phyloP scores from a whole-genome alignment of 2,329 filamentous ascomycete genomes.

The Exophiala spinifera region DNA sequence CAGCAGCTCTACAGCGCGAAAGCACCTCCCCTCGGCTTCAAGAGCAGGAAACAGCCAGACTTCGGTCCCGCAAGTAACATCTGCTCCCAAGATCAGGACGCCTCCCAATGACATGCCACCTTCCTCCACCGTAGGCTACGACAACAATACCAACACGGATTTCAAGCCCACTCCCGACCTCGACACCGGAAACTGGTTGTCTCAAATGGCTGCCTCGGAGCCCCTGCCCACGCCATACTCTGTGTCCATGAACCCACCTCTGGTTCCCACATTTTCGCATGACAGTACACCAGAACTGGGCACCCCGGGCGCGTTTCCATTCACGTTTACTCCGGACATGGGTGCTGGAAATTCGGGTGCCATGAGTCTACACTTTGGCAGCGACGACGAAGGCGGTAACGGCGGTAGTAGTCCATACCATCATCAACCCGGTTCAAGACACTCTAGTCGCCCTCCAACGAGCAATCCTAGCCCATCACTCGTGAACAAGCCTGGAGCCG shows the following conservation, averaged over 20 bases:
- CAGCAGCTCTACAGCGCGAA: slow-evolving; percentile 74
- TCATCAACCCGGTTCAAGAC: slow-evolving; percentile 22
- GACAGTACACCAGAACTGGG: slow-evolving; percentile 24
- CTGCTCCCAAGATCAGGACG: slow-evolving; percentile 26
- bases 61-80: slow-evolving; percentile 28
- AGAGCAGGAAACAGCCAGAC: slow-evolving; percentile 22
- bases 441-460: slow-evolving; percentile 28
- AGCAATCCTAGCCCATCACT: slow-evolving; percentile 29
- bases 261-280: slow-evolving; percentile 22
- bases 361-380: slow-evolving; percentile 29
- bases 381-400: slow-evolving; percentile 28
- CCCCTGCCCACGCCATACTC: slow-evolving; percentile 25
- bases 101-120: slow-evolving; percentile 22
- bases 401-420: slow-evolving; percentile 20
- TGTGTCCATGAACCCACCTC: slow-evolving; percentile 23
- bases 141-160: background rate
- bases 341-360: slow-evolving; percentile 16
- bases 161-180: slow-evolving; percentile 13
- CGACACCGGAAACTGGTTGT: slow-evolving; percentile 17
- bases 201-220: slow-evolving; percentile 17
- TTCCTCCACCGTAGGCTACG: no score
- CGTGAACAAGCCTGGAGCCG: slow-evolving; percentile 22
- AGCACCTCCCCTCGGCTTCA: slow-evolving; percentile 51
- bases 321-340: slow-evolving; percentile 28
- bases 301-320: slow-evolving; percentile 22